These are phyloP conservation scores for Aspergillus fructus DNA, from an alignment of 2,329 filamentous ascomycete species.

Conservation along the genomic window DNA sequence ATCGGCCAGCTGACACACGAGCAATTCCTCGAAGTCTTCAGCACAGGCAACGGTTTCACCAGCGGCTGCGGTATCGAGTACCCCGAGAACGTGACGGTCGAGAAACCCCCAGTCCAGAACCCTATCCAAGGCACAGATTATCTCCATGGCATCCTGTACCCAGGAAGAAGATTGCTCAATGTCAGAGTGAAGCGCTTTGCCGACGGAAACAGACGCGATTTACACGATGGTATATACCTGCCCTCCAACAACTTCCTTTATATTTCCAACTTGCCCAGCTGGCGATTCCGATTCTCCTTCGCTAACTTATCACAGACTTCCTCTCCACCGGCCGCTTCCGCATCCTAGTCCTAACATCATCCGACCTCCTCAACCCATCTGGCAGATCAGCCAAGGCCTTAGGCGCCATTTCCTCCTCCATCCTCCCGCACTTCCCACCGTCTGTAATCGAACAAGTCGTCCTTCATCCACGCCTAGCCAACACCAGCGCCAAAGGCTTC, in stretches of 20 bases:
- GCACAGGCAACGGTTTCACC: slow-evolving; percentile 38
- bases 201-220: slow-evolving; percentile 34
- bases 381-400: slow-evolving; percentile 29
- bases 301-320: slow-evolving; percentile 28
- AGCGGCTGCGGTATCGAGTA: slow-evolving; percentile 43
- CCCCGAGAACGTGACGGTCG: slow-evolving; percentile 28
- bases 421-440: slow-evolving; percentile 26
- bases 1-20: slow-evolving; percentile 32
- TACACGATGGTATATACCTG: slow-evolving; percentile 35
- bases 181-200: slow-evolving; percentile 36
- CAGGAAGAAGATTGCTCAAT: slow-evolving; percentile 37
- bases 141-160: slow-evolving; percentile 33
- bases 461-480: slow-evolving; percentile 30
- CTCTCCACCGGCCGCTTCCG: slow-evolving; percentile 39
- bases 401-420: slow-evolving; percentile 17
- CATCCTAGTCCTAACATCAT: slow-evolving; percentile 35
- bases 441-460: slow-evolving; percentile 35
- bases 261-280: not conserved
- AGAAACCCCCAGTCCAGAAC: slow-evolving; percentile 21
- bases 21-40: slow-evolving; percentile 38
- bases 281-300: too few species aligned
- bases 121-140: slow-evolving; percentile 35
- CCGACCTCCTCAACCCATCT: slow-evolving; percentile 32
- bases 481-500: slow-evolving; percentile 18
- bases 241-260: not conserved